Percentiles rank a stretch among this genome's conserved stretches.
phyloP scores from a whole-genome alignment of 371 early-diverging fungal genomes.

The Syncephalastrum contaminatum region DNA sequence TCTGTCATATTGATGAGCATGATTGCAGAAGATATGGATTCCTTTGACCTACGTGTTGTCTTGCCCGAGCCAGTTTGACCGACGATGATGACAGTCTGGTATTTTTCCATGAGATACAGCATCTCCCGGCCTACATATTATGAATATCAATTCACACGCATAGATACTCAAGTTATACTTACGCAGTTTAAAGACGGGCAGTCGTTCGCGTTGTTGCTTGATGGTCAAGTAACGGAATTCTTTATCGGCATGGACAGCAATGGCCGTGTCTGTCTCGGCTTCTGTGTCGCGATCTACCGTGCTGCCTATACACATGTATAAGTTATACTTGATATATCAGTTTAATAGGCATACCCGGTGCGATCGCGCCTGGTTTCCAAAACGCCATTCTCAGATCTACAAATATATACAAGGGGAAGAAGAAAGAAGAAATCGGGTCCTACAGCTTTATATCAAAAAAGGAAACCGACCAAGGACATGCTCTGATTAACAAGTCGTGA shows the following conservation, averaged over 20 bases:
- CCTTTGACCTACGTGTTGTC: slow-evolving; percentile 66
- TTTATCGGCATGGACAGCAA: slow-evolving; percentile 45
- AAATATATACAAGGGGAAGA: too few species aligned
- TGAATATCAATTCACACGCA: not conserved
- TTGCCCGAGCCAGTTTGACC: slow-evolving; percentile 67
- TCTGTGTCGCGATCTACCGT: slow-evolving; percentile 64
- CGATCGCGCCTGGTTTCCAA: slow-evolving; percentile 69
- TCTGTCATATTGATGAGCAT: slow-evolving; percentile 34
- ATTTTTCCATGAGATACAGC: slow-evolving; percentile 60
- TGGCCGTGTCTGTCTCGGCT: slow-evolving; percentile 52
- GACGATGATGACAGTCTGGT: slow-evolving; percentile 70
- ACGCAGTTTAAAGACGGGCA: slow-evolving; percentile 63
- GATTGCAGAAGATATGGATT: not conserved
- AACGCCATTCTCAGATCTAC: slow-evolving; percentile 42
- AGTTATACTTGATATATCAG: not conserved
- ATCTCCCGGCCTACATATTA: slow-evolving; percentile 42
- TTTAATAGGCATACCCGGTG: slow-evolving; percentile 48
- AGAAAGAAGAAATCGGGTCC: too few species aligned
- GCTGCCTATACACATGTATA: slow-evolving; percentile 46
- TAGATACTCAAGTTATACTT: slow-evolving; percentile 4
- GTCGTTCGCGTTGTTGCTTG: slow-evolving; percentile 55
- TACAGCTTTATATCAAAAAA: too few species aligned
- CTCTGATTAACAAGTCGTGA: too few species aligned
- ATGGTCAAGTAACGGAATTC: slow-evolving; percentile 46
- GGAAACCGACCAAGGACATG: too few species aligned